Evolutionary conservation across 2,329 filamentous ascomycete species (phyloP), one percentile per base, ranked within the genome.

Genomic region (Metarhizium anisopliae): DNA sequence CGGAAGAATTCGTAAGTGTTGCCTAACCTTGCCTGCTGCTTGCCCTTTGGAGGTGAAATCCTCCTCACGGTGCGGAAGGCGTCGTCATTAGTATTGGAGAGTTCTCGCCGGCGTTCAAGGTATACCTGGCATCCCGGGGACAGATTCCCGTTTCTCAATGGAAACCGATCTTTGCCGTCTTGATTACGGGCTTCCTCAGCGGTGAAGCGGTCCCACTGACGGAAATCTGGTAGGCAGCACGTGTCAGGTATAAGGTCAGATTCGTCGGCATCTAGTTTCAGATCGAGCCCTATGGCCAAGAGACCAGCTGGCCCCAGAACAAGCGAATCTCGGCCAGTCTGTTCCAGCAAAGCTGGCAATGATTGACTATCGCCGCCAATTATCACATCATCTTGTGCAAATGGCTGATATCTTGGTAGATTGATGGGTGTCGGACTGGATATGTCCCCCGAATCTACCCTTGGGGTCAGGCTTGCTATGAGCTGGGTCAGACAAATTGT

Each of bases 1-100:
- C 81, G 80, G 69, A 80, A 86, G 67, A 86, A 86, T 67, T 86
- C 83, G 61, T 85, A 86, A 5, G 80, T 77, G 60, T 84, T 85
- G 14, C 83, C 83, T 7, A 86, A 68, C 6, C 82, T 78, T 35
- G 77, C 75, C 40, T 78, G 72, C 50, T 74, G 70, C 62, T 78
- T 77, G 45, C 82, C 83, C 45, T 75, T 76, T 38, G 76, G 74
- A 1, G 79, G 71, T 6, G 76, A 74, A n/a, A 85, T 71, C 49
- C 83, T 77, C 29, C 82, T 78, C 55, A 86, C 77, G 1, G 81
- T 81, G 30, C 82, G 78, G 64, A 84, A 86, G 7, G 83, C 83
- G 45, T 77, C 73, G 47, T 80, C 75, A 59, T 86, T 86, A 29
- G 70, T 61, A 54, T 77, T 75, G 16, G 75, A 77, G 7, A 86